Evolutionary conservation across 257 asterid genomes (phyloP).

Genomic region (Ocimum tenuiflorum): DNA sequence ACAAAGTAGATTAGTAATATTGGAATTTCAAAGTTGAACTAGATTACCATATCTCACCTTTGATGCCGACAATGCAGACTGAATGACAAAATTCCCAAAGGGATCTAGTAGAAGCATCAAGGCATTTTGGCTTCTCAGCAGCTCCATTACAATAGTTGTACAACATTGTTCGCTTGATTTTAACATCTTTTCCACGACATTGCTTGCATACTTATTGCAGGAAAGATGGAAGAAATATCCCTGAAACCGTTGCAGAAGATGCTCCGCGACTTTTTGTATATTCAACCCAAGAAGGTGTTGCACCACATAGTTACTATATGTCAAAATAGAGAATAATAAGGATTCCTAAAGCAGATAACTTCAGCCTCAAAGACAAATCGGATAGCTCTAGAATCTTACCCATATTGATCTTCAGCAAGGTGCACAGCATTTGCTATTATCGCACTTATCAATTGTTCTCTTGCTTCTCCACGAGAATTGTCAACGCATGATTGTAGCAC

Average conservation of each 20-base stretch:
- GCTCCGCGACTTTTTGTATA: constrained; percentile 31
- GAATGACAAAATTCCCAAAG: constrained; percentile 71
- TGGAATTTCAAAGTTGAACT: neutral
- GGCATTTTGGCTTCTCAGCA: constrained; percentile 36
- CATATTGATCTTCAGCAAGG: constrained; percentile 64
- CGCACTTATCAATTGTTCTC: constrained; percentile 34
- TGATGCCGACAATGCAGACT: constrained; percentile 45
- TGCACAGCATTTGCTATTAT: constrained; percentile 41
- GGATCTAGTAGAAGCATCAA: constrained; percentile 54
- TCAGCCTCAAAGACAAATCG: neutral
- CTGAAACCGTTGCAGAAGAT: constrained; percentile 35
- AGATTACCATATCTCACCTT: constrained; percentile 30
- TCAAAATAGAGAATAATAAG: neutral
- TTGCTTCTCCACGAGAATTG: constrained; percentile 41
- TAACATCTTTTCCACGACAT: constrained; percentile 62
- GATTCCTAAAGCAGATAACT: neutral
- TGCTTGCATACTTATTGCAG: constrained; percentile 64
- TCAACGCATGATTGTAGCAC: constrained; percentile 63
- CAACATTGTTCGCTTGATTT: constrained; percentile 28
- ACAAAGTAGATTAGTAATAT: neutral
- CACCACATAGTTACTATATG: constrained; percentile 68
- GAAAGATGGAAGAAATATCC: constrained; percentile 48
- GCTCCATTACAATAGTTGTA: constrained; percentile 35
- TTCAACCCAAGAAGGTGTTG: constrained; percentile 56
- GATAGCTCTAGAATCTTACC: constrained; percentile 34